These are phyloP conservation scores for Wallacemonas collosoma DNA, from an alignment of 208 protist species.

Conservation along the genomic window DNA sequence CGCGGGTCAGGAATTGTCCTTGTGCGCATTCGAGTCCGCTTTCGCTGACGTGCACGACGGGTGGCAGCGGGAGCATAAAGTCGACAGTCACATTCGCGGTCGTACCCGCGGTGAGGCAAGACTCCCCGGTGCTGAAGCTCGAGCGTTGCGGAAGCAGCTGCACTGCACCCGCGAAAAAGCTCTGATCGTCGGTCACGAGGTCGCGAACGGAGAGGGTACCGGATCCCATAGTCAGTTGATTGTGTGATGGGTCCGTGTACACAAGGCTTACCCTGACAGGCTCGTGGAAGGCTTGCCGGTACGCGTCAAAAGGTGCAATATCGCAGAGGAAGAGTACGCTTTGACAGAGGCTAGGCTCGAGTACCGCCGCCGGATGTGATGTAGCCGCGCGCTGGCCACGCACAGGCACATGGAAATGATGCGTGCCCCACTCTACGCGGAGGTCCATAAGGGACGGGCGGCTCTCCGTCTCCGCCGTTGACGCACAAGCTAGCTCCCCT, in stretches of 20 bases:
- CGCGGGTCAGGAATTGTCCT: constrained; percentile 60
- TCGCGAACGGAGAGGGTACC: constrained; percentile 56
- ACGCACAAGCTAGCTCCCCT: too few relatives aligned
- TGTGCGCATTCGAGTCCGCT: constrained; percentile 29
- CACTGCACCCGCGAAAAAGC: constrained; percentile 39
- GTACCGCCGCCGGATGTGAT: not conserved
- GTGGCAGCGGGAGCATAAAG: constrained; percentile 60
- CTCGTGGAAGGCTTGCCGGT: constrained; percentile 5
- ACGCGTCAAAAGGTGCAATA: constrained; percentile 26
- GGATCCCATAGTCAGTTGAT: constrained; percentile 39
- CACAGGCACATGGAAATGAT: constrained; percentile 5
- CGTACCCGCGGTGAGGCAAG: constrained; percentile 52
- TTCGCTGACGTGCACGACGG: constrained; percentile 57
- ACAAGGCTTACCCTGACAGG: constrained; percentile 25
- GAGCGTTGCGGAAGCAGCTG: constrained; percentile 38
- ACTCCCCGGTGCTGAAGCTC: constrained; percentile 23
- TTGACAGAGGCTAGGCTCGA: constrained; percentile 11
- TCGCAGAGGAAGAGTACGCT: constrained; percentile 21
- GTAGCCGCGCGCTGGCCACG: not conserved
- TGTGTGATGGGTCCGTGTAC: constrained; percentile 17
- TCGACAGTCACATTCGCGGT: constrained; percentile 57
- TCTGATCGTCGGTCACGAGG: constrained; percentile 43
- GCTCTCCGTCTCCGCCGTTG: not conserved
- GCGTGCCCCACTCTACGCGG: constrained; percentile 12
- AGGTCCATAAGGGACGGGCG: not conserved